phyloP scores from a whole-genome alignment of 2,329 filamentous ascomycete genomes.

The Lasiodiplodia citricola region DNA sequence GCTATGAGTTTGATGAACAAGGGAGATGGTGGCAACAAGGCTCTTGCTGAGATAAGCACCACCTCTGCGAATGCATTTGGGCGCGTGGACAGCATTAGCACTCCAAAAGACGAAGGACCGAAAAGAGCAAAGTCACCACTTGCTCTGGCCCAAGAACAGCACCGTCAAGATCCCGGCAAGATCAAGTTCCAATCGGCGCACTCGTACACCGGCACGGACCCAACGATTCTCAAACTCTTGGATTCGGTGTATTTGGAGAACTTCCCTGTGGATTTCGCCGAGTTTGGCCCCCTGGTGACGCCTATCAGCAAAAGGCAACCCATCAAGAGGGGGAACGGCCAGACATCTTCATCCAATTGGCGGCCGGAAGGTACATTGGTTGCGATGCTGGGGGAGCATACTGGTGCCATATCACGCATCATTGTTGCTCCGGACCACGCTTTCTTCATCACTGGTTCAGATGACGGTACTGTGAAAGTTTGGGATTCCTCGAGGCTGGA shows the following conservation, averaged over 20 bases:
- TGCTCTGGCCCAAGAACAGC: slow-evolving; percentile 37
- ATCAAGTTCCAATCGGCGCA: slow-evolving; percentile 69
- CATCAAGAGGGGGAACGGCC: slow-evolving; percentile 61
- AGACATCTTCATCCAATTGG: slow-evolving; percentile 69
- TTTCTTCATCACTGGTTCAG: slow-evolving; percentile 93
- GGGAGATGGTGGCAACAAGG: slow-evolving; percentile 60
- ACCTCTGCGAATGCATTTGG: slow-evolving; percentile 69
- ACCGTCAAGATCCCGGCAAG: slow-evolving; percentile 39
- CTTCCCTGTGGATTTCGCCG: slow-evolving; percentile 64
- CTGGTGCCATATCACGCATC: slow-evolving; percentile 79
- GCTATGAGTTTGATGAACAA: slow-evolving; percentile 66
- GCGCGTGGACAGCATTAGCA: slow-evolving; percentile 60
- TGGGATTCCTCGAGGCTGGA: slow-evolving; percentile 93
- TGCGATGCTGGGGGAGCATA: slow-evolving; percentile 88
- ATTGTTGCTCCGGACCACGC: slow-evolving; percentile 85
- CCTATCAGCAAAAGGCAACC: slow-evolving; percentile 63
- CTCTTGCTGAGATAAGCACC: slow-evolving; percentile 68
- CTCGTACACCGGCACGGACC: slow-evolving; percentile 81
- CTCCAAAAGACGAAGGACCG: slow-evolving; percentile 39
- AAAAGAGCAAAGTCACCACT: slow-evolving; percentile 37
- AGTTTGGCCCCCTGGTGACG: slow-evolving; percentile 80
- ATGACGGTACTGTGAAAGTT: slow-evolving; percentile 87
- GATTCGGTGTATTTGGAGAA: slow-evolving; percentile 81
- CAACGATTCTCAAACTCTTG: slow-evolving; percentile 66
- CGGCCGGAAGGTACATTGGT: slow-evolving; percentile 82